Evolutionary conservation across 495 filamentous ascomycete species (phyloP), one percentile per base, ranked within the genome.

Genomic region (Glutinoglossum americanum): DNA sequence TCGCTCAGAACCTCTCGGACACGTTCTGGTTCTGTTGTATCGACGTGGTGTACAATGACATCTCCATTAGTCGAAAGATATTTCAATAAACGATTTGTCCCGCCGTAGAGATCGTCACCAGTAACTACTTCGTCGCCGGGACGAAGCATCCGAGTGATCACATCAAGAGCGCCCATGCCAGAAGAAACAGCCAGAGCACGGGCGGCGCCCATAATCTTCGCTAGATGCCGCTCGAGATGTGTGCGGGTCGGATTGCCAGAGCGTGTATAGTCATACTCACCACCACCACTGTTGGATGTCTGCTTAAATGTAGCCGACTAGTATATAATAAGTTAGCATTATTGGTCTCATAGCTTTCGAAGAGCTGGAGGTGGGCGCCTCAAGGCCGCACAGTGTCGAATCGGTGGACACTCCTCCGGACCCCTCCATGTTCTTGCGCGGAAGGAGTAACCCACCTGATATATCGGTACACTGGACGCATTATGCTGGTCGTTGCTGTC

Each of bases 241-340:
- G 90, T 94, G 51, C 92, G 80, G 51, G 92, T 98, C 19, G 92
- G 92, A 66, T 98, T 98, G 30, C 92, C 92, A 35, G 88, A 94
- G 26, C 92, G 83, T 39, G 92, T 95, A 75, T 98, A 98, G 74
- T 98, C 92, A 72, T 97, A 98, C 69, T 96, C 89, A 57, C 73
- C 74, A 47, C 80, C 83, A 51, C 84, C 85, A 57, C 78, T 80
- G 60, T 75, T 78, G 57, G 88, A 89, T 56, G 79, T 79, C 72
- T 96, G 92, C 70, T 97, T 97, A 75, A 98, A 98, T 39, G 92
- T 98, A 48, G 92, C 92, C 55, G 85, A 90, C 81, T 94, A 55
- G 15, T 35, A 58, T 39, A 58, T 30, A 39, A 28, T 17, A 51
- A 37, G 21, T 45, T 48, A 54, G 51, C 41, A 49, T 13, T 3